phyloP scores from a whole-genome alignment of 768 basidiomycete genomes.

The Phanerochaete carnosa region DNA sequence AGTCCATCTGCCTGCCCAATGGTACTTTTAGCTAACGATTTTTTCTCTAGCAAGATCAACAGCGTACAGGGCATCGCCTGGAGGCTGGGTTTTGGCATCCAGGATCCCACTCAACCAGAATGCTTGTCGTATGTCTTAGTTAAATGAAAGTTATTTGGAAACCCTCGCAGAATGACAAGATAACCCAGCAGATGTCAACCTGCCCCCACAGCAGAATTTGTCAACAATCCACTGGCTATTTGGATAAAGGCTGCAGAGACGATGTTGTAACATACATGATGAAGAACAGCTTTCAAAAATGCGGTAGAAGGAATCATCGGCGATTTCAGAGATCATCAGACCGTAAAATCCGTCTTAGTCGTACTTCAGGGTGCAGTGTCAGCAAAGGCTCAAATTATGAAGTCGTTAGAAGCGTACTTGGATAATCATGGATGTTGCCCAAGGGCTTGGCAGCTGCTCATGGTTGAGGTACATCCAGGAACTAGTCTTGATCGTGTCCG shows the following conservation, averaged over 20 bases:
- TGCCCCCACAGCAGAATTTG: conserved; percentile 47
- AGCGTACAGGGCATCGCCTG: conserved; percentile 62
- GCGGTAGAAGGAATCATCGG: too few species aligned
- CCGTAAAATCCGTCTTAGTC: background rate
- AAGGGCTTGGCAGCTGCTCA: conserved; percentile 49
- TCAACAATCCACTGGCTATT: conserved; percentile 53
- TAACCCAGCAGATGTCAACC: conserved; percentile 49
- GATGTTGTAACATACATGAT: conserved; percentile 12
- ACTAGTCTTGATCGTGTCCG: conserved; percentile 43
- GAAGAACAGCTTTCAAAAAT: too few species aligned
- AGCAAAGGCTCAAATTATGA: background rate
- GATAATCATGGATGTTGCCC: conserved; percentile 66
- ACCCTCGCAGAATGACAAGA: conserved; percentile 51
- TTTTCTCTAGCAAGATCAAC: conserved; percentile 40
- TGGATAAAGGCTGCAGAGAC: conserved; percentile 46
- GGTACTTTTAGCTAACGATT: background rate
- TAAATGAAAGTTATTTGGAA: background rate
- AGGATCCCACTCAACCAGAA: conserved; percentile 50
- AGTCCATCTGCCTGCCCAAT: conserved; percentile 20
- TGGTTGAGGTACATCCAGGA: conserved; percentile 54
- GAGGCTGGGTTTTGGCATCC: conserved; percentile 58
- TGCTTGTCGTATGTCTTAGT: conserved; percentile 23
- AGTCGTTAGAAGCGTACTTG: conserved; percentile 37
- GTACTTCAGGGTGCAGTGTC: conserved; percentile 3
- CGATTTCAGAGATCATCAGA: too few species aligned